These are phyloP conservation scores for Candida ficus DNA, from an alignment of 805 yeast genomes.

Conservation along the genomic window DNA sequence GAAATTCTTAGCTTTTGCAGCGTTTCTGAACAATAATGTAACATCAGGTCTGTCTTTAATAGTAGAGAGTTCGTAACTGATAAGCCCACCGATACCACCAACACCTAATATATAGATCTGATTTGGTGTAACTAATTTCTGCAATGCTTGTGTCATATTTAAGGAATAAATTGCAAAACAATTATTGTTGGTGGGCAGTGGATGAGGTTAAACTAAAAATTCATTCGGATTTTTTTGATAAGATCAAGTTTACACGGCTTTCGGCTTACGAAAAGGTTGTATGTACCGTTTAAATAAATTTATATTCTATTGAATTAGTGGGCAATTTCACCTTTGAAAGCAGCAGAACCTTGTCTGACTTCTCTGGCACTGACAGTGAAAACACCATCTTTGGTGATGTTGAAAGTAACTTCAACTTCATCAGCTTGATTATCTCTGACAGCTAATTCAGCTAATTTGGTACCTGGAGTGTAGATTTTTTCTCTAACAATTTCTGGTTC, in stretches of 20 bases:
- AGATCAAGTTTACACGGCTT: too few species aligned
- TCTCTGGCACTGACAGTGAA: slow-evolving; percentile 60
- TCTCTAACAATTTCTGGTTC: slow-evolving; percentile 86
- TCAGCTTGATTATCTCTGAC: slow-evolving; percentile 64
- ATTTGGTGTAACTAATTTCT: background rate
- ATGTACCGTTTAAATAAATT: background rate
- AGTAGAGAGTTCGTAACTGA: slow-evolving; percentile 21
- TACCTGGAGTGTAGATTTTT: slow-evolving; percentile 68
- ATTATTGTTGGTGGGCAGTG: background rate
- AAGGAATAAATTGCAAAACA: background rate
- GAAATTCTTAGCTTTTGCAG: slow-evolving; percentile 16
- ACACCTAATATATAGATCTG: slow-evolving; percentile 22
- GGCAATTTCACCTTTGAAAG: slow-evolving; percentile 47
- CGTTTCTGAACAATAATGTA: slow-evolving; percentile 20
- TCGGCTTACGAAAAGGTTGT: background rate
- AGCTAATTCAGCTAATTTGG: slow-evolving; percentile 71
- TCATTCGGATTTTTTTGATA: too few species aligned
- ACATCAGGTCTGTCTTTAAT: slow-evolving; percentile 15
- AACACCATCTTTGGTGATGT: slow-evolving; percentile 55
- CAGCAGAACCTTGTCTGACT: slow-evolving; percentile 51
- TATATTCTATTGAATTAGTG: slow-evolving; percentile 1
- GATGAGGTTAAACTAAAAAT: background rate
- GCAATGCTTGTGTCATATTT: background rate
- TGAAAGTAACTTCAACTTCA: slow-evolving; percentile 56
- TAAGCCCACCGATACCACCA: slow-evolving; percentile 26